Evolutionary conservation across 768 basidiomycete species (phyloP).

Genomic region (Leccinellum albellum): DNA sequence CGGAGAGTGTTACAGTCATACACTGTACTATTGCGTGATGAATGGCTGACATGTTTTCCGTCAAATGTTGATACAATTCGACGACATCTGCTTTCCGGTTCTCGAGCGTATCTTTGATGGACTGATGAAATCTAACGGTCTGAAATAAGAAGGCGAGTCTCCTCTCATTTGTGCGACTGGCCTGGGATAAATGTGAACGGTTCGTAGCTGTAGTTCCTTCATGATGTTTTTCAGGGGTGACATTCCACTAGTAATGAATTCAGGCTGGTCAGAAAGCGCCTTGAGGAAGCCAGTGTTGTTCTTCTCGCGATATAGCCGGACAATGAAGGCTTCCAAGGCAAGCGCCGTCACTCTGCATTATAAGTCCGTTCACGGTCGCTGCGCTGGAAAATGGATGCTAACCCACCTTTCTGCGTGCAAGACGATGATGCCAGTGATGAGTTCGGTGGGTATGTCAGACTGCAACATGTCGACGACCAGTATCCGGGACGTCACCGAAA

Average conservation of each 20-base stretch:
- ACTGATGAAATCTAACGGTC: conserved; percentile 75
- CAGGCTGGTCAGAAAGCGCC: conserved; percentile 96
- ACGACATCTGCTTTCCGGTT: conserved; percentile 86
- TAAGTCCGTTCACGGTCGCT: background rate
- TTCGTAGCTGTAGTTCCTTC: conserved; percentile 86
- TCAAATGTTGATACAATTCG: conserved; percentile 83
- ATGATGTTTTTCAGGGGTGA: conserved; percentile 90
- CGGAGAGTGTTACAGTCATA: conserved; percentile 85
- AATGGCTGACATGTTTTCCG: conserved; percentile 85
- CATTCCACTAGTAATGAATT: conserved; percentile 88
- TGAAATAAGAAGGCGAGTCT: background rate
- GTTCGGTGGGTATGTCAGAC: conserved; percentile 74
- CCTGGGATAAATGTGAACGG: conserved; percentile 93
- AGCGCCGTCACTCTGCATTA: conserved; percentile 78
- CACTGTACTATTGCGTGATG: conserved; percentile 91
- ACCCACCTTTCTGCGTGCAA: conserved; percentile 86
- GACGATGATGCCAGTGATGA: conserved; percentile 87
- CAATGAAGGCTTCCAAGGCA: conserved; percentile 88
- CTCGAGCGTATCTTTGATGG: conserved; percentile 78
- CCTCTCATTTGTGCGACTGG: conserved; percentile 28
- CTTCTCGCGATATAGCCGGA: conserved; percentile 84
- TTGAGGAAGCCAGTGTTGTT: conserved; percentile 92
- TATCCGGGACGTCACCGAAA: conserved; percentile 92
- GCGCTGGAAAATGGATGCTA: background rate
- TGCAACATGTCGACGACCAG: conserved; percentile 93